Evolutionary conservation across 1,139 yeast genomes (phyloP), one percentile per base, ranked within the genome.

Genomic region (Zygosaccharomyces sapae): DNA sequence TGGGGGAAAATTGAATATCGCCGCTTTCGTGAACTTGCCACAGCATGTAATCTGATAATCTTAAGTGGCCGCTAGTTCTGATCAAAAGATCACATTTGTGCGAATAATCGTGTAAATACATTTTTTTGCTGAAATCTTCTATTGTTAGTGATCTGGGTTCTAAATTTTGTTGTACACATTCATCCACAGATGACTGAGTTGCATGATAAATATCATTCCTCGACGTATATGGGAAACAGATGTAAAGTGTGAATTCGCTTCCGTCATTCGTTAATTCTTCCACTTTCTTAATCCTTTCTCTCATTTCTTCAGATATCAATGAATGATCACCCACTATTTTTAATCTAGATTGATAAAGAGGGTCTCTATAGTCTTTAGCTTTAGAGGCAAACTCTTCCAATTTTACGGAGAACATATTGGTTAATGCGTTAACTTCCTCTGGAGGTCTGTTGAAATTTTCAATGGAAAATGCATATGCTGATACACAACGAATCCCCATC

Each of bases 201-300:
- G 92, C 75, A 47, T 79, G 79, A 1, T 88, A 74, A 44, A 92
- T 88, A 60, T 92, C 98, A 62, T 92, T 95, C 55, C 97, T 75
- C 6, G 97, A 83, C 0, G 98, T 92, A 68, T 92, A 92, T 0
- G 97, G 96, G 65, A 92, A 87, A 65, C 97, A 90, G 30, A 92
- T 83, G 64, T 90, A 92, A 47, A 92, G 73, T 7, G 77, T 74
- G 5, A 94, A 61, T 1, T 50, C 53, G 2, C 65, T 68, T 56
- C 61, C 65, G 54, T 77, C 63, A 45, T 72, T 70, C 2, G 97
- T 90, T 51, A 75, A 61, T 35, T 74, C 73, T 65, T 85, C 89
- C 4, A 90, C 86, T 51, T 76, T 68, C 42, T 70, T 67, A 33
- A 88, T 76, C 27, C 79, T 80, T 38, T 69, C 68, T 49, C 75